phyloP scores from a whole-genome alignment of 2,329 filamentous ascomycete species.

The Onygena corvina region DNA sequence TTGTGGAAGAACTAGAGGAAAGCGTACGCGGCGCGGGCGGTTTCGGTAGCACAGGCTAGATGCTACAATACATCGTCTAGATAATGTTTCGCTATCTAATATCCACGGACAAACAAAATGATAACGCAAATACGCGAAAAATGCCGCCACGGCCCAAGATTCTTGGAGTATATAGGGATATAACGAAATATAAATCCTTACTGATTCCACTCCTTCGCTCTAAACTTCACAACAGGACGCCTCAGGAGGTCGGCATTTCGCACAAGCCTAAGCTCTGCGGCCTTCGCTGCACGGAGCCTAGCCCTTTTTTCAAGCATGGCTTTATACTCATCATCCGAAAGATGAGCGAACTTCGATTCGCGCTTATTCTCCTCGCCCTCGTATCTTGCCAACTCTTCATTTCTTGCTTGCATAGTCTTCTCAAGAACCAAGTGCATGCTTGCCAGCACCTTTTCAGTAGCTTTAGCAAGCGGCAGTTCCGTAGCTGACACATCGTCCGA shows the following conservation, averaged over 20 bases:
- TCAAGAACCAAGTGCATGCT: slow-evolving; percentile 81
- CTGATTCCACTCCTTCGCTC: slow-evolving; percentile 33
- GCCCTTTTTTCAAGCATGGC: slow-evolving; percentile 42
- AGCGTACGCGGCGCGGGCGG: slow-evolving; percentile 83
- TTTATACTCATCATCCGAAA: slow-evolving; percentile 33
- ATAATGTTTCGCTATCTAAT: not conserved
- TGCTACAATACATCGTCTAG: not conserved
- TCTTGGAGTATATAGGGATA: not conserved
- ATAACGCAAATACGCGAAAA: not conserved
- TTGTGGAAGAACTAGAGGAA: slow-evolving; percentile 77
- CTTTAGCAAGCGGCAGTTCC: slow-evolving; percentile 69
- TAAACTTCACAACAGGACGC: slow-evolving; percentile 52
- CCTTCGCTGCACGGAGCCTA: slow-evolving; percentile 62
- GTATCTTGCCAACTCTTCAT: slow-evolving; percentile 45
- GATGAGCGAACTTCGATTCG: slow-evolving; percentile 8
- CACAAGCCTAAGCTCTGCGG: slow-evolving; percentile 77
- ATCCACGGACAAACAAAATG: not conserved
- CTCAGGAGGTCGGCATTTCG: slow-evolving; percentile 59
- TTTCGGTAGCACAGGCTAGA: slow-evolving; percentile 70
- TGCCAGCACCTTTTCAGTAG: slow-evolving; percentile 74
- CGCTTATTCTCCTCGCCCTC: slow-evolving; percentile 16
- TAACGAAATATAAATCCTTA: slow-evolving; percentile 31
- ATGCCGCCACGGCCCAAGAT: not conserved
- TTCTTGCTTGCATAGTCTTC: slow-evolving; percentile 54
- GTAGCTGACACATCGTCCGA: slow-evolving; percentile 55